phyloP scores from a whole-genome alignment of 1,284 basidiomycete species.

The Cystobasidium sp. region DNA sequence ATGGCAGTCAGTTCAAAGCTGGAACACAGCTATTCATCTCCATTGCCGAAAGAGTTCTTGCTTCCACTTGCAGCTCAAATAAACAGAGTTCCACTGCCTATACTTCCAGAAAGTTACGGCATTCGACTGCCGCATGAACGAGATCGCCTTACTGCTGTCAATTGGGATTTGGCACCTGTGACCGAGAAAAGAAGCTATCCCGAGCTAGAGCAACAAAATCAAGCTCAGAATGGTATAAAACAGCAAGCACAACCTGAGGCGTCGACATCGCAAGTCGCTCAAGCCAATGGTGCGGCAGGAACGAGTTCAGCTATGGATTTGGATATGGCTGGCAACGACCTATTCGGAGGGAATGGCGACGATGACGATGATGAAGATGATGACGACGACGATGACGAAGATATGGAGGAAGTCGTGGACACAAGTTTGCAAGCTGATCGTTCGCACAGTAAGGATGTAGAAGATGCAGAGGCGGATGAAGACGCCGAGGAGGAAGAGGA shows the following conservation, averaged over 20 bases:
- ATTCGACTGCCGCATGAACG: slow-evolving; percentile 80
- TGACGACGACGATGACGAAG: slow-evolving; percentile 50
- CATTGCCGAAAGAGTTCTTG: slow-evolving; percentile 93
- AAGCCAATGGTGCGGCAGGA: neutral
- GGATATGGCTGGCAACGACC: slow-evolving; percentile 30
- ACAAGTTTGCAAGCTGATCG: slow-evolving; percentile 4
- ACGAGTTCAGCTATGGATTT: slow-evolving; percentile 25
- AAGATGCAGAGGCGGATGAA: slow-evolving; percentile 49
- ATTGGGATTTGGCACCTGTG: slow-evolving; percentile 85
- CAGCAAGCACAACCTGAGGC: neutral
- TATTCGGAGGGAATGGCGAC: slow-evolving; percentile 47
- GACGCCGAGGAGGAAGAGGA: slow-evolving; percentile 64
- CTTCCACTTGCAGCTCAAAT: slow-evolving; percentile 86
- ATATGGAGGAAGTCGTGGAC: slow-evolving; percentile 49
- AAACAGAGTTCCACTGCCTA: slow-evolving; percentile 83
- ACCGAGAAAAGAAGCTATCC: slow-evolving; percentile 34
- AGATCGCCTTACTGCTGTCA: slow-evolving; percentile 84
- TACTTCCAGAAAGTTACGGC: slow-evolving; percentile 94
- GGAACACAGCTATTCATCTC: slow-evolving; percentile 90
- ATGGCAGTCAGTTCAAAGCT: slow-evolving; percentile 90
- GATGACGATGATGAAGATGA: slow-evolving; percentile 47
- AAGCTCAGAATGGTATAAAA: neutral
- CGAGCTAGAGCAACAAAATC: slow-evolving; percentile 22
- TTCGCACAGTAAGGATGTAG: slow-evolving; percentile 38
- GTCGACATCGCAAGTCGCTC: neutral